phyloP scores from a whole-genome alignment of 1,284 basidiomycete genomes.

The Puccinia polysora region DNA sequence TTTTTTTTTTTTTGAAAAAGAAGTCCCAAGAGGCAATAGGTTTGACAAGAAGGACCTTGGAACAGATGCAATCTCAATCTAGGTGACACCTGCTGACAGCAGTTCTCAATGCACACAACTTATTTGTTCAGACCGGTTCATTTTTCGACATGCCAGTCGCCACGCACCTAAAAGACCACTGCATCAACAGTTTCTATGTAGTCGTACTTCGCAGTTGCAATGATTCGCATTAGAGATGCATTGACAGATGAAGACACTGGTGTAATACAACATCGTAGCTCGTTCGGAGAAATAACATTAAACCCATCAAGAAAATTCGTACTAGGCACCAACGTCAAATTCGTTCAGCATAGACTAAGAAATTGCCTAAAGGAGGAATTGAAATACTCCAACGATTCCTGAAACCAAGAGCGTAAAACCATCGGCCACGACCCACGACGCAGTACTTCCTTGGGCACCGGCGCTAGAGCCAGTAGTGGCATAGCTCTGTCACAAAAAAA shows the following conservation, averaged over 20 bases:
- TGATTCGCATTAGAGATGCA: not conserved
- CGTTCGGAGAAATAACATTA: no score
- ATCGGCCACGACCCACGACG: not conserved
- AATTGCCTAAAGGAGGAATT: not conserved
- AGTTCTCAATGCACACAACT: no score
- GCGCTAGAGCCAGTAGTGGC: not conserved
- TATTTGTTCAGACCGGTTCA: no score
- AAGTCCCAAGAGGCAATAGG: not conserved
- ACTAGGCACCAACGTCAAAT: no score
- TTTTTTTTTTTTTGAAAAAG: conserved; percentile 3
- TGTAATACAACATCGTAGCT: not conserved
- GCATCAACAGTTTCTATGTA: no score
- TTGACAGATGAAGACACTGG: not conserved
- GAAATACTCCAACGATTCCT: not conserved
- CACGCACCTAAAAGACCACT: no score
- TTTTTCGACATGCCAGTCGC: no score
- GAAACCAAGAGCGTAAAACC: not conserved
- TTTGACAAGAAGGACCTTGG: not conserved
- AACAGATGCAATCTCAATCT: not conserved
- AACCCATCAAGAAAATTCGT: no score
- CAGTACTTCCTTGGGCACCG: not conserved
- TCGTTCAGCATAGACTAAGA: not conserved
- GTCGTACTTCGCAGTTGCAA: no score
- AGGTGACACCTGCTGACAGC: not conserved
- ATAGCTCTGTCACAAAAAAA: conserved; percentile 6